These are phyloP conservation scores for Phytophthora pistaciae DNA, from an alignment of 352 stramenopile genomes.

Conservation along the genomic window DNA sequence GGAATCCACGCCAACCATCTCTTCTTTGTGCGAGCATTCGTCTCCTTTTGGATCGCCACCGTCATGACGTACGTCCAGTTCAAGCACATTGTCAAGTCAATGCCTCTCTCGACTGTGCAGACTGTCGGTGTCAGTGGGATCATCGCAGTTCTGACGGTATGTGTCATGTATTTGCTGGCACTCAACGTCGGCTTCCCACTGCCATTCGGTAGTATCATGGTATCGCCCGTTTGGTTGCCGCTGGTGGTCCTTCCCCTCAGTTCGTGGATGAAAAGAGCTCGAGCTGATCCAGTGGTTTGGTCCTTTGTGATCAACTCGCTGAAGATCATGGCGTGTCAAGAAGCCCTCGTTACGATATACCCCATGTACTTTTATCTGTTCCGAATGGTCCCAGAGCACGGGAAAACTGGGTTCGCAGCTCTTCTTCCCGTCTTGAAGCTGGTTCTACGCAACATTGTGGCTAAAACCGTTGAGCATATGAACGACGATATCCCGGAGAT, in stretches of 20 bases:
- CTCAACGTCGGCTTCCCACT: constrained; percentile 40
- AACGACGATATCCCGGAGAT: constrained; percentile 25
- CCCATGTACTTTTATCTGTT: constrained; percentile 40
- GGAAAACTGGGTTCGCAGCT: constrained; percentile 30
- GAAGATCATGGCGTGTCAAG: constrained; percentile 22
- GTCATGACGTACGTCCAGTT: constrained; percentile 22
- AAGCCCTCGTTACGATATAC: constrained; percentile 36
- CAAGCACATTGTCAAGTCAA: constrained; percentile 20
- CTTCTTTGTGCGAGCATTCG: constrained; percentile 22
- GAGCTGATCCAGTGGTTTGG: constrained; percentile 3
- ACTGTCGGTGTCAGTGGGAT: constrained; percentile 7
- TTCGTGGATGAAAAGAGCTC: constrained; percentile 11
- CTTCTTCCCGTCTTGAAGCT: constrained; percentile 40
- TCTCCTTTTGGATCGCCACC: constrained; percentile 20
- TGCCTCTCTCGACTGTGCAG: constrained; percentile 10
- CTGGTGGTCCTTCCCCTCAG: constrained; percentile 12
- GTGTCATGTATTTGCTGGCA: constrained; percentile 13
- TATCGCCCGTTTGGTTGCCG: constrained; percentile 15
- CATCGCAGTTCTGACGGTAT: background rate
- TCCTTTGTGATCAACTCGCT: constrained; percentile 15
- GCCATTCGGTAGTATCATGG: constrained; percentile 40
- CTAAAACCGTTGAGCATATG: constrained; percentile 19
- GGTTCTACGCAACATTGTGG: constrained; percentile 27
- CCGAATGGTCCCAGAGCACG: constrained; percentile 5
- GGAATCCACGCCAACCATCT: constrained; percentile 14